phyloP scores from a whole-genome alignment of 1,284 basidiomycete genomes.

The Cerioporus squamosus region DNA sequence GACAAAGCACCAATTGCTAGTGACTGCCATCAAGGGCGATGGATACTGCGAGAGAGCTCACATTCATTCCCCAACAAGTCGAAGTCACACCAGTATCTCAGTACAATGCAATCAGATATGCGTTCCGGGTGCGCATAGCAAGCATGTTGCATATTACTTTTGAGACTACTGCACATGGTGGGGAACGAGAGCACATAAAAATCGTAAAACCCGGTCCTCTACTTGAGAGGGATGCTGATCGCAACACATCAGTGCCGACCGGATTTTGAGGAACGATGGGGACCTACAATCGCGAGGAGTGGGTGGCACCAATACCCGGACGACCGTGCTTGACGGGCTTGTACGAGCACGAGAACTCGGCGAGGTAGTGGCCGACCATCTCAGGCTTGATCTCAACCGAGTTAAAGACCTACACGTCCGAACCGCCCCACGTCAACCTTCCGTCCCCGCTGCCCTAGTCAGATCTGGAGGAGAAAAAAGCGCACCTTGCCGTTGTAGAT shows the following conservation, averaged over 20 bases:
- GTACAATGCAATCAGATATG: constrained; percentile 21
- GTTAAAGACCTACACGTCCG: constrained; percentile 77
- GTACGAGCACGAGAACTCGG: constrained; percentile 95
- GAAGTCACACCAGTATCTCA: no score
- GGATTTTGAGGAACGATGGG: no score
- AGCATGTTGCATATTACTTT: constrained; percentile 40
- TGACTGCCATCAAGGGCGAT: no score
- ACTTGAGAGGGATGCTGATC: constrained; percentile 78
- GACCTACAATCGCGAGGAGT: constrained; percentile 78
- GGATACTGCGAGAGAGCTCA: no score
- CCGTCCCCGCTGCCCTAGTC: not conserved
- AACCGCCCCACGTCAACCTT: not conserved
- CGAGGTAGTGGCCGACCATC: constrained; percentile 99
- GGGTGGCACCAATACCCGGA: constrained; percentile 96
- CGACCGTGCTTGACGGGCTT: constrained; percentile 99
- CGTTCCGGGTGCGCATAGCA: constrained; percentile 27
- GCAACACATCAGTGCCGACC: not conserved
- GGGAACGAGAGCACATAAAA: constrained; percentile 29
- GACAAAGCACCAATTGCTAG: no score
- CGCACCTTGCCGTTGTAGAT: constrained; percentile 97
- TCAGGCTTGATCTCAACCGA: constrained; percentile 99
- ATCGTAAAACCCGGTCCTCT: constrained; percentile 41
- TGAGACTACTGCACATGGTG: constrained; percentile 35
- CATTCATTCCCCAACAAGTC: no score
- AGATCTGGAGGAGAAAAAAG: not conserved